Evolutionary conservation across 2,329 filamentous ascomycete species (phyloP).

Genomic region (Colletotrichum acutatum): DNA sequence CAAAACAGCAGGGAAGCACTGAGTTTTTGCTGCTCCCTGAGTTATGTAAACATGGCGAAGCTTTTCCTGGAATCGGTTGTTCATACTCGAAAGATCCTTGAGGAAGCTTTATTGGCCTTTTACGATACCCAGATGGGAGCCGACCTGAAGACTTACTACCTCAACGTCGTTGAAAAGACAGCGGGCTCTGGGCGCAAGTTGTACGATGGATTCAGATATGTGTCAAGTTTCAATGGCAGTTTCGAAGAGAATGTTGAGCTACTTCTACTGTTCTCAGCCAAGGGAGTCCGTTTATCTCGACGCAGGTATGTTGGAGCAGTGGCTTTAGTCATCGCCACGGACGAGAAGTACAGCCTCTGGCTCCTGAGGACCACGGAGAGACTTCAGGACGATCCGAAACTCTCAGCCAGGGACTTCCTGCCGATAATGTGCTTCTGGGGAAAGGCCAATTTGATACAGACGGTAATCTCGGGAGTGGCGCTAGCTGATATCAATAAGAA

Average conservation of each 20-base stretch:
- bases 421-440: slow-evolving; percentile 13
- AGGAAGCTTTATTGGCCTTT: background rate
- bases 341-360: background rate
- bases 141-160: background rate
- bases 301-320: background rate
- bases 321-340: slow-evolving; percentile 5
- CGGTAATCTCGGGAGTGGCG: background rate
- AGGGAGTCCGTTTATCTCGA: background rate
- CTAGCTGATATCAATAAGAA: background rate
- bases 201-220: background rate
- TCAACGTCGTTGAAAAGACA: background rate
- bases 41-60: background rate
- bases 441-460: background rate
- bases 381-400: background rate
- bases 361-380: background rate
- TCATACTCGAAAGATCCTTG: background rate
- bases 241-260: background rate
- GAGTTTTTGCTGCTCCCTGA: background rate
- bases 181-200: background rate
- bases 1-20: background rate
- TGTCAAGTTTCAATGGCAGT: background rate
- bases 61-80: background rate
- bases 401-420: background rate
- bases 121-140: background rate
- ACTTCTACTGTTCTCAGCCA: background rate